Base-by-base conservation (phyloP, 2,329 filamentous ascomycete genomes). In the Cladophialophora yegresii region DNA sequence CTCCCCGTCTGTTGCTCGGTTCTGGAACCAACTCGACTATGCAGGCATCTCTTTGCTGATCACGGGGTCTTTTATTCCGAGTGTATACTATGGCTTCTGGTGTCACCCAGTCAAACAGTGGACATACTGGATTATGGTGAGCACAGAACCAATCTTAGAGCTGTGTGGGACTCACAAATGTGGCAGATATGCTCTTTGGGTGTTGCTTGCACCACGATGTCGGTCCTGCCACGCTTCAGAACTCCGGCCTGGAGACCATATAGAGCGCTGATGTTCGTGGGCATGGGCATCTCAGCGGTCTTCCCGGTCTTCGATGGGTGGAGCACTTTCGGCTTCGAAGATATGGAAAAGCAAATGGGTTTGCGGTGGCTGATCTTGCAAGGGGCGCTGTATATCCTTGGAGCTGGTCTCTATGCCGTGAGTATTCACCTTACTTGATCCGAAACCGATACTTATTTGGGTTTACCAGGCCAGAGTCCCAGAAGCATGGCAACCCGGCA, bases 11-110 rank as follows among this genome's bases (percentile, higher is more conserved):
- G 91, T 97, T 13, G 87, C 89, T 1, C 88, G 85, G 67, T 90
- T 92, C 81, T 93, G 93, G 10, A 98, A 98, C 75, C 91, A 96
- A 76, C 80, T 98, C 62, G 95, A 99, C 75, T 98, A 99, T 75
- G 86, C 93, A 4, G 95, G 95, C 6, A 99, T 99, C 71, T 91
- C 98, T 32, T 86, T 88, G 55, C 80, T 99, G 70, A 98, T 98
- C 64, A 90, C 93, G 70, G 95, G 95, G 6, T 93, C 89, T 75
- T 96, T 93, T 74, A 86, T 98, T 53, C 93, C 95, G 1, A 89
- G 90, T 56, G 77, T 99, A 64, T 95, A 91, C 76, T 96, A 96
- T 76, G 92, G 89, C 3, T 92, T 96, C 75, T 91, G 85, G 72
- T 92, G 89, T 72, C 80, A 87, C 67, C 85, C 87, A 2, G 72